Evolutionary conservation across 108 stramenopile genomes (phyloP).

Genomic region (Skeletonema grethae): DNA sequence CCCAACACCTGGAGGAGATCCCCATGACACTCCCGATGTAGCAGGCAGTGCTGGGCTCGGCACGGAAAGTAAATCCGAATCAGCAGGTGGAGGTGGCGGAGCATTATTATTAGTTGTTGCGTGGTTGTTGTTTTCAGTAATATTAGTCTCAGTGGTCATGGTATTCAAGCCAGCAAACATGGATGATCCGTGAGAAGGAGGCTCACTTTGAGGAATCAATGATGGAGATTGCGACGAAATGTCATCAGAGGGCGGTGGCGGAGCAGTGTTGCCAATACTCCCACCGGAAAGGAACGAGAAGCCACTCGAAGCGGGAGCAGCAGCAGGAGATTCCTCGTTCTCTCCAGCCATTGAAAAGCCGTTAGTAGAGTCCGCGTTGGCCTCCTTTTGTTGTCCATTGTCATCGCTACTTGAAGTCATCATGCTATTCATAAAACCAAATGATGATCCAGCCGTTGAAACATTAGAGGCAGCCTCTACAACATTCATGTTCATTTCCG

Average conservation of each 20-base stretch:
- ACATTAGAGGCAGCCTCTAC: background rate
- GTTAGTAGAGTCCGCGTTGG: background rate
- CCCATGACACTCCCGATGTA: constrained; percentile 31
- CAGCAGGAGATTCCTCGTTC: background rate
- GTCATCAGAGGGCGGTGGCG: background rate
- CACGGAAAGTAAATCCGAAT: constrained; percentile 23
- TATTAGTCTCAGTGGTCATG: background rate
- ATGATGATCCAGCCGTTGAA: constrained; percentile 18
- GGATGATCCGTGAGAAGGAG: background rate
- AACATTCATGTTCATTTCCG: background rate
- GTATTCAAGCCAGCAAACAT: background rate
- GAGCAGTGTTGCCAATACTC: no score
- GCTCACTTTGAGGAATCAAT: background rate
- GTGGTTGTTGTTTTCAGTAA: background rate
- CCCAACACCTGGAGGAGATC: constrained; percentile 8
- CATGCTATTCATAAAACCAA: constrained; percentile 25
- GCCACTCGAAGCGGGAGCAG: constrained; percentile 3
- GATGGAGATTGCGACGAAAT: background rate
- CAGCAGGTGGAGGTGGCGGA: background rate
- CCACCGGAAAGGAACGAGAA: constrained; percentile 20
- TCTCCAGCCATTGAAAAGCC: background rate
- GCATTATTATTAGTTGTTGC: background rate
- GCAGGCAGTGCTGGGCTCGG: constrained; percentile 12
- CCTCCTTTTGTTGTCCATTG: background rate
- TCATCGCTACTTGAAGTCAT: background rate